phyloP scores from a whole-genome alignment of 2,329 filamentous ascomycete species.

The Aspergillus ochraceus region DNA sequence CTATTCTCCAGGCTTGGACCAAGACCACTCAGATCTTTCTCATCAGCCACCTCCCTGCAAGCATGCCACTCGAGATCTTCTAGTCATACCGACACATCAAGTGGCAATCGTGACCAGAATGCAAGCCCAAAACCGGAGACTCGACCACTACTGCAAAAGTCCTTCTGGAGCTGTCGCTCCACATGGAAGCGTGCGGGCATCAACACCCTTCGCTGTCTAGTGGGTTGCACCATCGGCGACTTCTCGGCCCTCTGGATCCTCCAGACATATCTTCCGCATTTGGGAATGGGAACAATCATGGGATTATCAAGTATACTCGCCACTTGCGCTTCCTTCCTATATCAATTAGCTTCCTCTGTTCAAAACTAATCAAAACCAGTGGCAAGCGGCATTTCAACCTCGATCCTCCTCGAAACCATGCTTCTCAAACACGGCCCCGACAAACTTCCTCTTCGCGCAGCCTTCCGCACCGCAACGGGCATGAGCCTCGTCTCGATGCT shows the following conservation, averaged over 20 bases:
- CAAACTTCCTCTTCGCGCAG: constrained; percentile 47
- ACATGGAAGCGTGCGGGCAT: constrained; percentile 54
- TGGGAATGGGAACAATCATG: constrained; percentile 54
- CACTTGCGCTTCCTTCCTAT: not conserved
- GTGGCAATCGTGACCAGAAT: not conserved
- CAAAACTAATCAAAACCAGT: constrained; percentile 36
- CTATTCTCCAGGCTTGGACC: too few species aligned
- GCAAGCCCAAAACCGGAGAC: not conserved
- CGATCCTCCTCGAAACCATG: constrained; percentile 54
- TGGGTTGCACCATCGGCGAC: constrained; percentile 58
- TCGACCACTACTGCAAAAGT: not conserved
- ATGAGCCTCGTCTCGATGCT: constrained; percentile 63
- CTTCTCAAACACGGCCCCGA: constrained; percentile 53
- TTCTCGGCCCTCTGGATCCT: constrained; percentile 59
- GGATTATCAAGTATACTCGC: constrained; percentile 49
- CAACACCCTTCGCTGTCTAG: constrained; percentile 57
- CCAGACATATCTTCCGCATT: constrained; percentile 48
- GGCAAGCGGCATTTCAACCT: constrained; percentile 53
- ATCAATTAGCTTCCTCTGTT: too few species aligned
- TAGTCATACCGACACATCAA: too few species aligned
- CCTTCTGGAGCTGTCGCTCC: constrained; percentile 38
- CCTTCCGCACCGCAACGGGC: constrained; percentile 54
- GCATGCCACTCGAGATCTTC: too few species aligned
- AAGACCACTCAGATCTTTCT: too few species aligned
- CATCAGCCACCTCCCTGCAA: too few species aligned